Evolutionary conservation across 164 flowering plant genomes (phyloP).

Genomic region (Stephania cephalantha): DNA sequence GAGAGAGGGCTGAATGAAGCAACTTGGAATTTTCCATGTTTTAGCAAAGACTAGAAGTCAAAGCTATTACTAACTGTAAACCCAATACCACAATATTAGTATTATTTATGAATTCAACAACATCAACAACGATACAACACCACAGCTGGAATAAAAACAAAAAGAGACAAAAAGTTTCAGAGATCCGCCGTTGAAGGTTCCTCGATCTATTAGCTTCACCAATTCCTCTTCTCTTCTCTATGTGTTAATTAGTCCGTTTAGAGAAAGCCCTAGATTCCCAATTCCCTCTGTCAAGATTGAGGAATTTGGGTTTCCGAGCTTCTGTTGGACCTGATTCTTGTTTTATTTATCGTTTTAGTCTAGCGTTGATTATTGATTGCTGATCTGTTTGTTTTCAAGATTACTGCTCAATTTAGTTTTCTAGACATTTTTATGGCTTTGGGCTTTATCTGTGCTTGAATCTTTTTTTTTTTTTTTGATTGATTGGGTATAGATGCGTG

Average conservation of each 20-base stretch:
- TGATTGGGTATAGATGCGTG: not conserved
- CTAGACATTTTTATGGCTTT: not conserved
- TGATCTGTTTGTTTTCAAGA: not conserved
- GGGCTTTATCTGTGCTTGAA: not conserved
- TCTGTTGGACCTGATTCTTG: not conserved
- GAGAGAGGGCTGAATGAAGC: not conserved
- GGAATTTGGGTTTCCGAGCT: not conserved
- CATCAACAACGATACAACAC: not conserved
- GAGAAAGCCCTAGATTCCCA: not conserved
- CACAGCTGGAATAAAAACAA: not conserved
- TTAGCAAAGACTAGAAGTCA: conserved; percentile 1
- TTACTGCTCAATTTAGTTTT: not conserved
- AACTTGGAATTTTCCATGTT: not conserved
- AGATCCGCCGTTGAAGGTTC: conserved; percentile 9
- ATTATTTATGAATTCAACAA: not conserved
- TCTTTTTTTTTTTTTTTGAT: not conserved
- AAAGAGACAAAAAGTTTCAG: not conserved
- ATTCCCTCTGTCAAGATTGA: not conserved
- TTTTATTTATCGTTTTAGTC: not conserved
- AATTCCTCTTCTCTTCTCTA: conserved; percentile 1
- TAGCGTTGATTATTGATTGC: not conserved
- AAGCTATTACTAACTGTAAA: not conserved
- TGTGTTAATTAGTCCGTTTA: not conserved
- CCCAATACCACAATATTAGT: too few relatives aligned
- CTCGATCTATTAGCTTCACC: not conserved